Base-by-base conservation (phyloP, 495 filamentous ascomycete genomes). In the Collariella sp. region DNA sequence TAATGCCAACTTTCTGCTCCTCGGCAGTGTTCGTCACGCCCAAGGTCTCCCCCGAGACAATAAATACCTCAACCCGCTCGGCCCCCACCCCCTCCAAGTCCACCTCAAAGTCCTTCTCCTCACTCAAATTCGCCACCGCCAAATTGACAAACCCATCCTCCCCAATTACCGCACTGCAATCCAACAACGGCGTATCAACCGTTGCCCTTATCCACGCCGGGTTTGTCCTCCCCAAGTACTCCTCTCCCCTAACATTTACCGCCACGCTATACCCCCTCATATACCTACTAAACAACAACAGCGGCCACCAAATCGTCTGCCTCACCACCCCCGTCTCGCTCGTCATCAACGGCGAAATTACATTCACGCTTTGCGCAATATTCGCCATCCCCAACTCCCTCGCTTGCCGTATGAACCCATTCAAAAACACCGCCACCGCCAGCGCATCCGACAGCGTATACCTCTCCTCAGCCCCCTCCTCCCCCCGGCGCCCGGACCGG, bases 301-400 rank as follows among this genome's bases (percentile, higher is more conserved):
- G 73, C 12, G 85, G 87, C 83, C 84, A 89, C 82, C 84, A 89
- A 10, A 82, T 89, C 1, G 82, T 80, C 72, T 90, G 86, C 72
- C 83, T 84, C 7, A 81, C 65, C 24, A 89, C 70, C 5, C 85
- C 83, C 12, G 71, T 62, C 33, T 72, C 63, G 1, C 73, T 82
- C 0, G 87, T 89, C 83, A 88, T 85, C 18, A 90, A 73, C 1
- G 84, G 87, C 24, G 79, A 80, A 59, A 89, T 89, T 33, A 89
- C 86, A 63, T 89, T 89, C 34, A 90, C 83, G 52, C 71, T 82
- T 70, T 90, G 86, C 10, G 86, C 86, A 52, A 90, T 86, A 64
- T 85, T 89, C 11, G 86, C 84, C 87, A 90, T 91, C 48, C 85
- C 84, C 15, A 91, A 58, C 64, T 83, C 75, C 51, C 72, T 73